Conservation (phyloP, 1,139 yeast species). For the Keqinozyma sinolaborantium region DNA sequence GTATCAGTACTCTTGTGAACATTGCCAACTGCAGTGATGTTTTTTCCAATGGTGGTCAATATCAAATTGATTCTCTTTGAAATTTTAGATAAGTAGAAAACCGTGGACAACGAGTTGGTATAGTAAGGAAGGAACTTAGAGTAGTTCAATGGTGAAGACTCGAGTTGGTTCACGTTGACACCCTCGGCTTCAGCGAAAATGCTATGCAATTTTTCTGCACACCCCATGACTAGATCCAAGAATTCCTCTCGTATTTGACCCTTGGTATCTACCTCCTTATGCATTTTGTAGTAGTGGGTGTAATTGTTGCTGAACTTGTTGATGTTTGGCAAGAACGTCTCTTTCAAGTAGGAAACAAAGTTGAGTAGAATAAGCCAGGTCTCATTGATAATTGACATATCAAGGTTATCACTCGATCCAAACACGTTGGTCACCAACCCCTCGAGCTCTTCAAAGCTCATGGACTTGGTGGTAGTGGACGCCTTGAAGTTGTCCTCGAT, state of each 20-base stretch:
- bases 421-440: slow-evolving; percentile 30
- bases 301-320: slow-evolving; percentile 38
- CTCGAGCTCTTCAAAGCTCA: slow-evolving; percentile 24
- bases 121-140: slow-evolving; percentile 38
- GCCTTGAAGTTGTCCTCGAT: slow-evolving; percentile 36
- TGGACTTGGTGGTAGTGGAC: slow-evolving; percentile 14
- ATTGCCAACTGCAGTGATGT: slow-evolving; percentile 33
- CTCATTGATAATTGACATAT: slow-evolving; percentile 41
- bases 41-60: slow-evolving; percentile 31
- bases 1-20: slow-evolving; percentile 30
- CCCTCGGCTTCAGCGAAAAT: slow-evolving; percentile 30
- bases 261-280: slow-evolving; percentile 25
- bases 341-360: slow-evolving; percentile 34
- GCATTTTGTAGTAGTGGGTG: slow-evolving; percentile 24
- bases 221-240: slow-evolving; percentile 22
- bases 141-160: slow-evolving; percentile 34
- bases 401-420: slow-evolving; percentile 38
- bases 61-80: slow-evolving; percentile 26
- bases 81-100: slow-evolving; percentile 32
- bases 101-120: slow-evolving; percentile 40
- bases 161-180: slow-evolving; percentile 25
- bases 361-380: slow-evolving; percentile 43
- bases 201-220: slow-evolving; percentile 22
- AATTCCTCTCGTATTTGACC: slow-evolving; percentile 28
- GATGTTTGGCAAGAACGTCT: slow-evolving; percentile 25